A percentile compares a stretch with the other conserved stretches of the same genome.
Conservation (phyloP, 352 stramenopile genomes). For the Bremia lactucae region DNA sequence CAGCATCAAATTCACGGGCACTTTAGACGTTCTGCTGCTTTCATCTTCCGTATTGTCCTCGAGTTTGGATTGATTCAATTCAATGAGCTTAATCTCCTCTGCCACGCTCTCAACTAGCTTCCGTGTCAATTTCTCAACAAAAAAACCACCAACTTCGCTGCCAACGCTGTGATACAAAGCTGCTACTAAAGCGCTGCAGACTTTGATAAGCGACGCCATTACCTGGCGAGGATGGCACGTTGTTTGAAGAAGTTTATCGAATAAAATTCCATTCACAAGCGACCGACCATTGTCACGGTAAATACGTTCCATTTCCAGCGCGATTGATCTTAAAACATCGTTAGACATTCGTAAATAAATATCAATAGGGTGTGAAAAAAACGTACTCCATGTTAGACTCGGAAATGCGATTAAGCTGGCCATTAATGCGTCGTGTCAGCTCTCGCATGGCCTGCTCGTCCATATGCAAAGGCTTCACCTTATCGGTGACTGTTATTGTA, state of each 20-base stretch:
- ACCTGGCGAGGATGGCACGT: slow-evolving; percentile 55
- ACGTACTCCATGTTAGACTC: slow-evolving; percentile 86
- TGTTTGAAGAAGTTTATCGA: slow-evolving; percentile 60
- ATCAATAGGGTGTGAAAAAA: too few relatives aligned
- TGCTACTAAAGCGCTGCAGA: slow-evolving; percentile 50
- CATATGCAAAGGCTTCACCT: slow-evolving; percentile 39
- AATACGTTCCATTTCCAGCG: slow-evolving; percentile 71
- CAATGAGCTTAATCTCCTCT: slow-evolving; percentile 18
- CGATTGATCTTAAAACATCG: slow-evolving; percentile 37
- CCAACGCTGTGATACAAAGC: slow-evolving; percentile 71
- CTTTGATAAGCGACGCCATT: slow-evolving; percentile 72
- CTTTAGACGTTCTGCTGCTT: slow-evolving; percentile 35
- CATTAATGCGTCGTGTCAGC: slow-evolving; percentile 71
- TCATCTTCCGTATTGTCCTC: slow-evolving; percentile 20
- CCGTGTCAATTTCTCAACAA: slow-evolving; percentile 64
- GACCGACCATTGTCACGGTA: slow-evolving; percentile 60
- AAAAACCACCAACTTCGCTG: slow-evolving; percentile 71
- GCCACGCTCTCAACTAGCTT: slow-evolving; percentile 41
- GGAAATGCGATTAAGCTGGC: slow-evolving; percentile 86
- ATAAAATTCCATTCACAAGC: slow-evolving; percentile 61
- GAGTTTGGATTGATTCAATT: slow-evolving; percentile 6
- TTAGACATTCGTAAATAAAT: too few relatives aligned
- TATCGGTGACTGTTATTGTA: slow-evolving; percentile 18
- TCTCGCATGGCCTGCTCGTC: slow-evolving; percentile 63
- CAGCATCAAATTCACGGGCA: slow-evolving; percentile 73